A percentile compares a stretch with the other conserved stretches of the same genome.
Conservation (phyloP, 2,329 filamentous ascomycete genomes). For the Xylariales sp. region DNA sequence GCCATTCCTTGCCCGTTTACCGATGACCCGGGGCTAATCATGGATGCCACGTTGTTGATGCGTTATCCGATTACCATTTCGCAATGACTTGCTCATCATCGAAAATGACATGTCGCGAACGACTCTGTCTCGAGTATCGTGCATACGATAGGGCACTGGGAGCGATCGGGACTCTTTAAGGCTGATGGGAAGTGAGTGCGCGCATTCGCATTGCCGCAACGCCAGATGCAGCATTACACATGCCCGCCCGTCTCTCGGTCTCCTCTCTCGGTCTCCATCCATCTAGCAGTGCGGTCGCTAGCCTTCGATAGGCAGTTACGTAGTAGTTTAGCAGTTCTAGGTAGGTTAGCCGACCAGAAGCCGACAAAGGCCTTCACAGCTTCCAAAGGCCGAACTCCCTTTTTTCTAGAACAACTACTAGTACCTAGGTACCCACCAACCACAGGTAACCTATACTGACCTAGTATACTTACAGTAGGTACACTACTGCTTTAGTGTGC, state of each 20-base stretch:
- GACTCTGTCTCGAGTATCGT: conserved; percentile 11
- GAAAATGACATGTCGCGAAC: conserved; percentile 14
- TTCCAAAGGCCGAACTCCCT: conserved; percentile 17
- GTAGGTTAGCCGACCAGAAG: too few species aligned
- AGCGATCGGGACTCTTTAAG: conserved; percentile 22
- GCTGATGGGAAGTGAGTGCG: conserved; percentile 24
- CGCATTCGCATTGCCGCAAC: conserved; percentile 26
- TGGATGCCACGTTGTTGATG: conserved; percentile 34
- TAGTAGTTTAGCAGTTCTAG: too few species aligned
- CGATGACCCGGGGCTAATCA: conserved; percentile 32
- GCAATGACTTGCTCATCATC: conserved; percentile 28
- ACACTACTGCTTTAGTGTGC: conserved; percentile 12
- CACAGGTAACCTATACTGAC: too few species aligned
- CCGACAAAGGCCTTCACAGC: background rate
- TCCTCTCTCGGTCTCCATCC: conserved; percentile 6
- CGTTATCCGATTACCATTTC: conserved; percentile 27
- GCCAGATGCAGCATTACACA: conserved; percentile 16
- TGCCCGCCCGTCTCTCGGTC: conserved; percentile 13
- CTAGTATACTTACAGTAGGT: background rate
- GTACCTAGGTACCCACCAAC: too few species aligned
- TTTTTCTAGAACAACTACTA: conserved; percentile 32
- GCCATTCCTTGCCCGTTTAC: conserved; percentile 12
- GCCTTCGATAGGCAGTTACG: conserved; percentile 27
- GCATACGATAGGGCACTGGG: background rate
- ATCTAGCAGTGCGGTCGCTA: conserved; percentile 11